Conservation (phyloP, 1,284 basidiomycete genomes). For the Boletus semigastroideus region DNA sequence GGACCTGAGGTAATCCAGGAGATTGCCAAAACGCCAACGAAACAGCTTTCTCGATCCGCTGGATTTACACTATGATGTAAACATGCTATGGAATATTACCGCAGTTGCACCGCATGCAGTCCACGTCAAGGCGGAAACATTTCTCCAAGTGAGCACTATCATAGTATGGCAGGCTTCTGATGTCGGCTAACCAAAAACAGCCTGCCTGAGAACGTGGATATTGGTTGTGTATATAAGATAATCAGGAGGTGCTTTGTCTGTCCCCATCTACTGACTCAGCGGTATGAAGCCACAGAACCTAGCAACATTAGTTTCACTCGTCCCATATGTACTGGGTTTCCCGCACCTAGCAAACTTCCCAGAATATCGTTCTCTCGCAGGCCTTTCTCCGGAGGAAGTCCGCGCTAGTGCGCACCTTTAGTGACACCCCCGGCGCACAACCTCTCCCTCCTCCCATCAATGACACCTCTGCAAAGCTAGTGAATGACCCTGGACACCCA, state of each 20-base stretch:
- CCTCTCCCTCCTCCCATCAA: constrained; percentile 23
- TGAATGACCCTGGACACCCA: constrained; percentile 24
- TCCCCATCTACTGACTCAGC: neutral
- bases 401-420: constrained; percentile 11
- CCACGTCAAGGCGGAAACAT: neutral
- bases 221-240: constrained; percentile 15
- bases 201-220: neutral
- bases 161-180: neutral
- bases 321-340: constrained; percentile 14
- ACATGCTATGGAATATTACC: neutral
- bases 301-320: constrained; percentile 1
- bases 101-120: neutral
- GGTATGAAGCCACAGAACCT: constrained; percentile 17
- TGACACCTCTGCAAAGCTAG: constrained; percentile 29
- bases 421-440: constrained; percentile 24
- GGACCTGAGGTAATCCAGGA: neutral
- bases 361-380: constrained; percentile 21
- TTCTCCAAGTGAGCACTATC: neutral
- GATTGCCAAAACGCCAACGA: neutral
- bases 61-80: neutral
- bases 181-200: no score
- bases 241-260: neutral
- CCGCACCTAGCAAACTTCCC: constrained; percentile 18
- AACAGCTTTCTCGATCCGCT: neutral
- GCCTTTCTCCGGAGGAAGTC: constrained; percentile 18